Base-by-base conservation (phyloP, 2,329 filamentous ascomycete species). In the Stachybotrys elegans region DNA sequence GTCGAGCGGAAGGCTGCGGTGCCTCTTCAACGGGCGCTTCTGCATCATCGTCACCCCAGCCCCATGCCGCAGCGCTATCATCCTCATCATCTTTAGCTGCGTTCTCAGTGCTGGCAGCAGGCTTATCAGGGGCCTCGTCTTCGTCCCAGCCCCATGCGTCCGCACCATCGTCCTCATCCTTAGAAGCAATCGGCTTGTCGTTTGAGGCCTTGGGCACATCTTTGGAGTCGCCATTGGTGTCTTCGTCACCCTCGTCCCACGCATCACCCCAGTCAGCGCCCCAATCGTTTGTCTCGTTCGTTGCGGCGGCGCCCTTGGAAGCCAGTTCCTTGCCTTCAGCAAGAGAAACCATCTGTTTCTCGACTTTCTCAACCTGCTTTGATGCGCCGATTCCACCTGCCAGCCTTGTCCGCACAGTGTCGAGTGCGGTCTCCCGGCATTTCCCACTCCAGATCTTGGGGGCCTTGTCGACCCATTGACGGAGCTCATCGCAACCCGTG, bases 121-220 rank as follows among this genome's bases (percentile, higher is more conserved):
- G 22, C 9, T 56, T 50, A 14, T 60, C 51, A 42, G 62, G 51
- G 49, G 60, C 52, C 32, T 63, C 57, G 40, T 86, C 86, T 14
- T 81, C 89, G 19, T 81, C 86, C 88, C 90, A 95, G 4, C 86
- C 89, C 86, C 89, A 94, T 21, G 88, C 87, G 51, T 89, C 86
- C 11, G 69, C 70, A 1, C 66, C 70, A 8, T 74, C 71, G 19
- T 74, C 69, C 35, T 70, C 46, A 12, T 52, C 48, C 7, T 59
- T 48, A 14, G 48, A 22, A 16, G 46, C 42, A 14, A 44, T 35
- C 25, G 61, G 48, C 36, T 62, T 54, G 12, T 56, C 44, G 32
- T 54, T 49, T 6, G 55, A 46, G 8, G 68, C 38, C 22, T 29
- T 20, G 14, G 32, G 66, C n/a, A n/a, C n/a, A n/a, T n/a, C n/a